Evolutionary conservation across 257 asterid species (phyloP).

Genomic region (Primulina tabacum): DNA sequence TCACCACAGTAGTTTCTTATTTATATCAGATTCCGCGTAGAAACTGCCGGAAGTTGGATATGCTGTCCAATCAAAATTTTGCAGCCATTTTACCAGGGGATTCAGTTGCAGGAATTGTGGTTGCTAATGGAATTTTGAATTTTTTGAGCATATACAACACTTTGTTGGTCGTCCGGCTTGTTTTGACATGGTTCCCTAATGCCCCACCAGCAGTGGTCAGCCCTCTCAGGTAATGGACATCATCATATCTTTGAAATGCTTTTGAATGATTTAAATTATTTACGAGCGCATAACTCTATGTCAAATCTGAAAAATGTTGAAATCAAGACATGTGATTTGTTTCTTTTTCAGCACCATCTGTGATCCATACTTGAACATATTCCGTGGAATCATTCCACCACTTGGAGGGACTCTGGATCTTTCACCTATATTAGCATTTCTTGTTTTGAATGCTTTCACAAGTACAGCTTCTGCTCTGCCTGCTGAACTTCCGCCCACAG

Average conservation of each 20-base stretch:
- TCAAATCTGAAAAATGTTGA: neutral
- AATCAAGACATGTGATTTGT: conserved; percentile 23
- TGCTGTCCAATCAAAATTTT: conserved; percentile 43
- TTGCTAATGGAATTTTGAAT: conserved; percentile 61
- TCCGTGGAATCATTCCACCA: conserved; percentile 94
- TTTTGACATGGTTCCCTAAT: conserved; percentile 90
- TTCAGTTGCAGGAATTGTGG: conserved; percentile 77
- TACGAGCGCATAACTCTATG: neutral
- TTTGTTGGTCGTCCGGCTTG: conserved; percentile 70
- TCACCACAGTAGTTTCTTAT: neutral
- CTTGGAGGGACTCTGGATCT: conserved; percentile 91
- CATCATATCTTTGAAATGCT: no score
- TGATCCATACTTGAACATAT: conserved; percentile 92
- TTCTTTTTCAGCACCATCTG: conserved; percentile 76
- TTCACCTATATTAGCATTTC: conserved; percentile 82
- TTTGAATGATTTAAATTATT: conserved; percentile 2
- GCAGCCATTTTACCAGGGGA: conserved; percentile 91
- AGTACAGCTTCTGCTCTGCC: conserved; percentile 88
- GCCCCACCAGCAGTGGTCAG: conserved; percentile 82
- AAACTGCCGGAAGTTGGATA: conserved; percentile 28
- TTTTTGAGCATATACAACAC: conserved; percentile 86
- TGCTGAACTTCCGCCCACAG: conserved; percentile 77
- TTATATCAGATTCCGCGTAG: conserved; percentile 46
- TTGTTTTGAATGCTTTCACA: conserved; percentile 68
- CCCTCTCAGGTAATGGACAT: conserved; percentile 64